Base-by-base conservation (phyloP, 345 rosid species). In the Salix koriyanagi region DNA sequence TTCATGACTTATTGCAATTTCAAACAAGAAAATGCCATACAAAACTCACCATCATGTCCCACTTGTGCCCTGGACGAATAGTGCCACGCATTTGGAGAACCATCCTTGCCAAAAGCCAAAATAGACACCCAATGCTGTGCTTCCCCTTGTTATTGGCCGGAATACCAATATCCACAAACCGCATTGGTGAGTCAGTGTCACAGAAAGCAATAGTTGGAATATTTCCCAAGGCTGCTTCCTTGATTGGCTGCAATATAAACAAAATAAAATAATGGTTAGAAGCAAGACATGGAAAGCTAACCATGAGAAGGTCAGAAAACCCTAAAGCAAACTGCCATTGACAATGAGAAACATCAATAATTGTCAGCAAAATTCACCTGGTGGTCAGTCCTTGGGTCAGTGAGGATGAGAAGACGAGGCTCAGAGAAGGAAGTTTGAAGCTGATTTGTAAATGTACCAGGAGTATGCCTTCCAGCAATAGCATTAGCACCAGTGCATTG, bases 121-220 rank as follows among this genome's bases (percentile, higher is more conserved):
- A 94, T 21, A 94, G 87, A 39, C 98, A 94, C 0, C 98, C 98
- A 78, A 92, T 94, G 83, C 95, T 89, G 86, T 94, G 97, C 80
- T 94, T 94, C n/a, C 98, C 98, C 83, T 94, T 94, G 89, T 94
- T 94, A 72, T 92, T 94, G 69, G 98, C 93, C 0, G 98, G 99
- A 81, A 95, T 95, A 32, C 99, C 97, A 14, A 95, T 89, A 80
- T 95, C 99, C 14, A 95, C 97, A 75, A 82, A 95, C 5, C 91
- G 78, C 99, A 95, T 91, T 8, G 99, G 97, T 0, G 99, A 95
- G 70, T 95, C 99, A 0, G 99, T 95, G 76, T 93, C 99, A 50
- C 97, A 95, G 79, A 93, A 95, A 50, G 98, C 98, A 70, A 95
- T 95, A 66, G 97, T 95, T 0, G 98, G 98, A 67, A 95, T 93